phyloP scores from a whole-genome alignment of 495 filamentous ascomycete genomes.

The Friedmanniomyces endolithicus region DNA sequence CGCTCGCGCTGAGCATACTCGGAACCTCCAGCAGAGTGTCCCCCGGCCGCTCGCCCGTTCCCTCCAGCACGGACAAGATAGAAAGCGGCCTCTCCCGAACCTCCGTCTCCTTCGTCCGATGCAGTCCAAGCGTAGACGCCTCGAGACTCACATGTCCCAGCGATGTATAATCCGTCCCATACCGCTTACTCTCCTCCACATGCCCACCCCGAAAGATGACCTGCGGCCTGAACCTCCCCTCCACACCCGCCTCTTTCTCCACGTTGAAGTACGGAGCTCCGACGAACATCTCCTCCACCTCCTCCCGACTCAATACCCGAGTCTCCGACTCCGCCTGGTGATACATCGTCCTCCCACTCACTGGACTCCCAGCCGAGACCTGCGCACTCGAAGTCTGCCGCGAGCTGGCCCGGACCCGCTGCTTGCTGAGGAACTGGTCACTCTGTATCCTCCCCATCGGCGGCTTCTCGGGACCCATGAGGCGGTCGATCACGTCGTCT shows the following conservation, averaged over 20 bases:
- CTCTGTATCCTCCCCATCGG: constrained; percentile 5
- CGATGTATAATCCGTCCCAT: constrained; percentile 2
- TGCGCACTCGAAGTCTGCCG: background rate
- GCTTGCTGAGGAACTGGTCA: constrained; percentile 6
- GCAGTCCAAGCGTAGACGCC: constrained; percentile 6
- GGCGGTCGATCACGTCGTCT: constrained; percentile 13
- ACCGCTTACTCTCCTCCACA: background rate
- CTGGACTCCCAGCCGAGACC: background rate
- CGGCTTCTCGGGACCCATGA: constrained; percentile 7
- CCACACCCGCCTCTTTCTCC: background rate
- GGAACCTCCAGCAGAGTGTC: constrained; percentile 38
- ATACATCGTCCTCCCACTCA: background rate
- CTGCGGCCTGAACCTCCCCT: background rate
- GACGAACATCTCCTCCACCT: constrained; percentile 14
- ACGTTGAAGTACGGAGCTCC: constrained; percentile 17
- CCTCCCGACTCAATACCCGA: background rate
- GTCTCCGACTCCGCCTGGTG: background rate
- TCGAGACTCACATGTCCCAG: constrained; percentile 8
- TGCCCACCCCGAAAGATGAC: constrained; percentile 8
- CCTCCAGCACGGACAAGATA: background rate
- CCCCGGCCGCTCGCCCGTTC: background rate
- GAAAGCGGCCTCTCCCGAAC: background rate
- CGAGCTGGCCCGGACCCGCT: constrained; percentile 5
- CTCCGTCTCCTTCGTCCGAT: background rate
- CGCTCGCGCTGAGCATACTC: constrained; percentile 64